These are phyloP conservation scores for Toxicodendron radicans DNA, from an alignment of 345 rosid genomes.

Conservation along the genomic window DNA sequence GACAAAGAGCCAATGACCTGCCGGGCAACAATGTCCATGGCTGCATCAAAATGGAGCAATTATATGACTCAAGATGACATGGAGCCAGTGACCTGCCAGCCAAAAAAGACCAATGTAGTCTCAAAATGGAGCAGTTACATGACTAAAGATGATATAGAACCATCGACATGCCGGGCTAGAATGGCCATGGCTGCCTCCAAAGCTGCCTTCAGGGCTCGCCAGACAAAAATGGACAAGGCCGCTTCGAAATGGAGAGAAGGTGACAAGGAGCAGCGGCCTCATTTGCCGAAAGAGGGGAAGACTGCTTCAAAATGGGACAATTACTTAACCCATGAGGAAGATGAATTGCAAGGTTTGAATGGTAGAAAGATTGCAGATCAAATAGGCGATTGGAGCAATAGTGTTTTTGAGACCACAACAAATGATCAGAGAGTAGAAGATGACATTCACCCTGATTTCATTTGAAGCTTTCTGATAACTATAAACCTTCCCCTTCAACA, in stretches of 20 bases:
- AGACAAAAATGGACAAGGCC: too few species aligned
- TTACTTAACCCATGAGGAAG: slow-evolving; percentile 38
- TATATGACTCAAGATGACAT: neutral
- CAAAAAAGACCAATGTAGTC: neutral
- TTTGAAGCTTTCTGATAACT: slow-evolving; percentile 20
- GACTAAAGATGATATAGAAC: neutral
- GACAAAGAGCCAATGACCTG: neutral
- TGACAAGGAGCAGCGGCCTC: slow-evolving; percentile 9
- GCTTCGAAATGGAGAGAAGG: slow-evolving; percentile 26
- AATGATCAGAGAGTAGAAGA: slow-evolving; percentile 55
- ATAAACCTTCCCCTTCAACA: too few species aligned
- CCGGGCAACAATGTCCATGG: neutral
- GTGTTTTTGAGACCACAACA: slow-evolving; percentile 22
- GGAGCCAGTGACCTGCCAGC: neutral
- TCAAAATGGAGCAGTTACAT: neutral
- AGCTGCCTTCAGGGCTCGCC: neutral
- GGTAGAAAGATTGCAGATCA: slow-evolving; percentile 15
- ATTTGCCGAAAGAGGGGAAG: slow-evolving; percentile 9
- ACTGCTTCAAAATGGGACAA: slow-evolving; percentile 45
- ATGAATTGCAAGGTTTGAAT: neutral
- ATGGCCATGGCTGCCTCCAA: neutral
- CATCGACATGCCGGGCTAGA: neutral
- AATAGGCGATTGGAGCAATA: slow-evolving; percentile 14
- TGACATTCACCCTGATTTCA: slow-evolving; percentile 69
- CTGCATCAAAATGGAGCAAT: neutral